Percentiles rank a stretch among this genome's conserved stretches.
These are phyloP conservation scores for Thyridium curvatum DNA, from an alignment of 2,329 filamentous ascomycete genomes.

Conservation along the genomic window DNA sequence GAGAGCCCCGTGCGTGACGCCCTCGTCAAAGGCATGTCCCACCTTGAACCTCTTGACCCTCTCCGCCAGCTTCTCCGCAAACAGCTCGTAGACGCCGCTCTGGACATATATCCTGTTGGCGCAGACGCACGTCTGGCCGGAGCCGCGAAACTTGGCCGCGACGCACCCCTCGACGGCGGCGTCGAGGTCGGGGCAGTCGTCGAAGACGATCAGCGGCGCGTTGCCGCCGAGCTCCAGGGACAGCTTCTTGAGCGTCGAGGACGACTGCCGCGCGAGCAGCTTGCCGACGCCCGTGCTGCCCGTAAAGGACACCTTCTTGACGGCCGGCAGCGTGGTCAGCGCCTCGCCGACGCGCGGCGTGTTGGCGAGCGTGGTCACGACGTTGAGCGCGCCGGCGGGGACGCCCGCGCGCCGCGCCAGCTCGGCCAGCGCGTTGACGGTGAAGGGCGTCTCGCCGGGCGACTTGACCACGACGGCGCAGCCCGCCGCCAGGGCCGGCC, in stretches of 20 bases:
- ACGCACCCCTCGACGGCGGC: conserved; percentile 77
- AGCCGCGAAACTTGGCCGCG: conserved; percentile 85
- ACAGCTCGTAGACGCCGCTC: conserved; percentile 69
- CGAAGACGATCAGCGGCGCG: conserved; percentile 93
- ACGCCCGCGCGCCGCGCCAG: conserved; percentile 82
- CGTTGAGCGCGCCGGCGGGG: conserved; percentile 83
- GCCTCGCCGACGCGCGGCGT: conserved; percentile 71
- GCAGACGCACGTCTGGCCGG: conserved; percentile 92
- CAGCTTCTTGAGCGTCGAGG: conserved; percentile 72
- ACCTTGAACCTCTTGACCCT: conserved; percentile 70
- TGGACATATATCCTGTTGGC: conserved; percentile 82
- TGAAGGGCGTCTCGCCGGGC: conserved; percentile 88
- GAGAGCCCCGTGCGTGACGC: conserved; percentile 71
- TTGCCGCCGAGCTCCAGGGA: conserved; percentile 94
- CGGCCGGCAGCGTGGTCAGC: conserved; percentile 67
- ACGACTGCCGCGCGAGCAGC: conserved; percentile 82
- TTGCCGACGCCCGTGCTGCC: conserved; percentile 67
- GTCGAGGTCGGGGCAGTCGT: conserved; percentile 80
- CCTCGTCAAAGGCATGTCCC: conserved; percentile 65
- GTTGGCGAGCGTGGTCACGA: conserved; percentile 75
- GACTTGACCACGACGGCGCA: conserved; percentile 92
- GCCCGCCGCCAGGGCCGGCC: conserved; percentile 79
- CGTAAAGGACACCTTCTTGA: conserved; percentile 93
- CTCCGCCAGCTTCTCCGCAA: conserved; percentile 61
- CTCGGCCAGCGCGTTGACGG: conserved; percentile 80